Conservation (phyloP, 164 flowering plant species). For the Akebia trifoliata region DNA sequence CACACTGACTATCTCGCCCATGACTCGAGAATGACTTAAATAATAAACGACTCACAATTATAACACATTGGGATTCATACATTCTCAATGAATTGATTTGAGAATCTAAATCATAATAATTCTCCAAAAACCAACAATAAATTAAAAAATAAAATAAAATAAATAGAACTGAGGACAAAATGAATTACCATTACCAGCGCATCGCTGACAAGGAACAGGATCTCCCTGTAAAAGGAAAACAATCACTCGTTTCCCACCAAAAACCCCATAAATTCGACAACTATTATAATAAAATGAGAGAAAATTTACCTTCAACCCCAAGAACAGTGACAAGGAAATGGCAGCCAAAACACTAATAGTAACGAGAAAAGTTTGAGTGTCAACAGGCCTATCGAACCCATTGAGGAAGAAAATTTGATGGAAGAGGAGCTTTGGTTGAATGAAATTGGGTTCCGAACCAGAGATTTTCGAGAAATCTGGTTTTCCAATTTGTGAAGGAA, state of each 20-base stretch:
- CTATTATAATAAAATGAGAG: neutral
- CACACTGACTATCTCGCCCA: no score
- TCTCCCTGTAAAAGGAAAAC: constrained; percentile 60
- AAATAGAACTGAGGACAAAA: neutral
- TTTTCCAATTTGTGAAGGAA: constrained; percentile 7
- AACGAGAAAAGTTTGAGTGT: constrained; percentile 68
- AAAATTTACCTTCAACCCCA: constrained; percentile 65
- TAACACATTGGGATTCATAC: no score
- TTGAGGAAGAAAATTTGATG: constrained; percentile 46
- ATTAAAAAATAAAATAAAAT: neutral
- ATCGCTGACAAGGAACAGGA: constrained; percentile 85
- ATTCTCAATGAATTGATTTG: neutral
- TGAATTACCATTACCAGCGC: constrained; percentile 81
- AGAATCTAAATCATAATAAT: neutral
- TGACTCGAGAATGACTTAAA: no score
- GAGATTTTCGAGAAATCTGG: neutral
- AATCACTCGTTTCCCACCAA: no score
- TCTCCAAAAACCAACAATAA: neutral
- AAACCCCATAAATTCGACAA: neutral
- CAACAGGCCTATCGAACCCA: constrained; percentile 44
- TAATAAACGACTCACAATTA: no score
- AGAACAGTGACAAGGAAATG: constrained; percentile 76
- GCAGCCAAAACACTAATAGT: constrained; percentile 72
- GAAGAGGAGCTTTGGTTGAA: constrained; percentile 28
- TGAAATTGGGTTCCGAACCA: constrained; percentile 4